phyloP scores from a whole-genome alignment of 768 basidiomycete species.

The Suillus bovinus region DNA sequence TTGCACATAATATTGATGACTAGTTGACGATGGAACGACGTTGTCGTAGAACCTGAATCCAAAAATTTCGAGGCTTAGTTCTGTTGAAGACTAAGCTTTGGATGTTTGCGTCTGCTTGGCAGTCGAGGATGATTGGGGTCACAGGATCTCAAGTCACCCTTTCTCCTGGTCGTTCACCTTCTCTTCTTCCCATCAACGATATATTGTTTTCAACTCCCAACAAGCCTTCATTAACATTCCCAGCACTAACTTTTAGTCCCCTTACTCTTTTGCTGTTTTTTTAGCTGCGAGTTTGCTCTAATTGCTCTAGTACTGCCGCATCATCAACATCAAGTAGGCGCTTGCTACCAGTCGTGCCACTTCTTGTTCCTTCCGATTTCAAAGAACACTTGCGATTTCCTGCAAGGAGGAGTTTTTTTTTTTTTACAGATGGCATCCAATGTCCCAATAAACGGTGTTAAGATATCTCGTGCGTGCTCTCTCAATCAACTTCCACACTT shows the following conservation, averaged over 20 bases:
- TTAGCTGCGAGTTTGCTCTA: conserved; percentile 5
- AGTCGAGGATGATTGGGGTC: conserved; percentile 26
- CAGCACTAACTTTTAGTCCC: conserved; percentile 2
- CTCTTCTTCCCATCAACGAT: conserved; percentile 12
- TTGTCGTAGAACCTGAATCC: neutral
- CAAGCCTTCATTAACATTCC: conserved; percentile 17
- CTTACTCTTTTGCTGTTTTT: neutral
- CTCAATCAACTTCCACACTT: conserved; percentile 14
- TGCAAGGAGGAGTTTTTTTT: neutral
- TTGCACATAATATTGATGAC: neutral
- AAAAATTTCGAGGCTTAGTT: neutral
- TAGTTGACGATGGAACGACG: neutral
- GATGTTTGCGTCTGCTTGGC: conserved; percentile 28
- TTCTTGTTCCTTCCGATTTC: conserved; percentile 5
- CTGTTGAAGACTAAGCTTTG: neutral
- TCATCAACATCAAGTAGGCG: conserved; percentile 14
- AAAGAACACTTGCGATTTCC: conserved; percentile 10
- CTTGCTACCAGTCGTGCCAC: conserved; percentile 18
- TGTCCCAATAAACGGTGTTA: conserved; percentile 86
- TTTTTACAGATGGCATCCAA: conserved; percentile 61
- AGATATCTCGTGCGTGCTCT: conserved; percentile 72
- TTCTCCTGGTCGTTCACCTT: conserved; percentile 26
- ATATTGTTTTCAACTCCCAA: conserved; percentile 13
- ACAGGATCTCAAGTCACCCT: conserved; percentile 31
- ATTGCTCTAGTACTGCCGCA: conserved; percentile 8